Conservation (phyloP, 2,329 filamentous ascomycete genomes). For the Ophiostoma montium region DNA sequence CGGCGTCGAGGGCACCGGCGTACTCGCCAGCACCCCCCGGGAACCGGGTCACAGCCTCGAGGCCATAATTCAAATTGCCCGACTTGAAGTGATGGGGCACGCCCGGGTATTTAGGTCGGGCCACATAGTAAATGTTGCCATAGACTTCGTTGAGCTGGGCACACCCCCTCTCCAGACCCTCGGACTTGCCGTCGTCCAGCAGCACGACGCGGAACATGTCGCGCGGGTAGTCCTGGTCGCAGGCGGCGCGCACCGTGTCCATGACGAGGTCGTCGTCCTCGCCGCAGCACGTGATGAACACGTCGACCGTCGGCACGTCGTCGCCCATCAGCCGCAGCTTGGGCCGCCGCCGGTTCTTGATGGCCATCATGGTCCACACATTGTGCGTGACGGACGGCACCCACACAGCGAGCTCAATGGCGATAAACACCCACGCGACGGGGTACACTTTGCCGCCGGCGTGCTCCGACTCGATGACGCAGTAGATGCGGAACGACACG, state of each 20-base stretch:
- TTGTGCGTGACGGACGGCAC: constrained; percentile 43
- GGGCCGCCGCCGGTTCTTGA: constrained; percentile 37
- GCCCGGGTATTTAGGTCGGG: constrained; percentile 33
- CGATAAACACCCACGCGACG: constrained; percentile 31
- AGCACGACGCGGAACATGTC: constrained; percentile 40
- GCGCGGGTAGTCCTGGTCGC: constrained; percentile 37
- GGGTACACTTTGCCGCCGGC: constrained; percentile 25
- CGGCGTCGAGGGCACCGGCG: constrained; percentile 50
- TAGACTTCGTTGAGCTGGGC: constrained; percentile 26
- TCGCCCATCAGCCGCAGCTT: constrained; percentile 36
- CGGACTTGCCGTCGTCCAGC: constrained; percentile 38
- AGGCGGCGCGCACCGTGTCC: constrained; percentile 40
- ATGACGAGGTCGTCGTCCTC: constrained; percentile 41
- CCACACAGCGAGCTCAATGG: constrained; percentile 36
- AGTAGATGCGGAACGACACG: constrained; percentile 36
- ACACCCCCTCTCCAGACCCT: constrained; percentile 23
- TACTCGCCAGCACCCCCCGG: constrained; percentile 41
- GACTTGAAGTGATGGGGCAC: constrained; percentile 47
- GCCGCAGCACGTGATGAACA: constrained; percentile 42
- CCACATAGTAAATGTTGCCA: constrained; percentile 38
- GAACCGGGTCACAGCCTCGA: constrained; percentile 34
- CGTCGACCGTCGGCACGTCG: constrained; percentile 38
- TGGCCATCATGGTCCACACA: constrained; percentile 40
- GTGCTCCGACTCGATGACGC: constrained; percentile 35
- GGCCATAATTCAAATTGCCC: constrained; percentile 48